phyloP scores from a whole-genome alignment of 148 eudicot genomes.

The Selenicereus undatus region DNA sequence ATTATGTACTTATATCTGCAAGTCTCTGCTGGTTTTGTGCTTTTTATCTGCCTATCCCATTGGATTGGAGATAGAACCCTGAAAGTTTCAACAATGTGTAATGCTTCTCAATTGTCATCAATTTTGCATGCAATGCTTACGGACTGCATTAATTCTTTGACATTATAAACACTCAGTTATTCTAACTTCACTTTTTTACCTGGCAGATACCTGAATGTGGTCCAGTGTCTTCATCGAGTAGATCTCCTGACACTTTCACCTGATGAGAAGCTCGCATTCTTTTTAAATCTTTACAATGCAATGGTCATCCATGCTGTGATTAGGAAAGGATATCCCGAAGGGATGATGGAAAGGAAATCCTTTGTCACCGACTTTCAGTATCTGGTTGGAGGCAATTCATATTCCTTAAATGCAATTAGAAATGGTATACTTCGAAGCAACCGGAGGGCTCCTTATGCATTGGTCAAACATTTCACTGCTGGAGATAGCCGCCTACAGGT shows the following conservation, averaged over 20 bases:
- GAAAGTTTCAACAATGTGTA: too few species aligned
- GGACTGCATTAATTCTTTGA: too few species aligned
- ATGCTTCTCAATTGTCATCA: too few species aligned
- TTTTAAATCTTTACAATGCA: conserved; percentile 76
- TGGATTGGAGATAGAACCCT: too few species aligned
- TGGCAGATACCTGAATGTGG: conserved; percentile 67
- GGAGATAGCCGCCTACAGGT: conserved; percentile 86
- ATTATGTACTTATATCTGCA: background rate
- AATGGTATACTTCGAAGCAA: conserved; percentile 87
- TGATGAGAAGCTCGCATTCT: conserved; percentile 79
- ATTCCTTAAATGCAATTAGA: conserved; percentile 60
- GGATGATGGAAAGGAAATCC: conserved; percentile 64
- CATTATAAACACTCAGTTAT: background rate
- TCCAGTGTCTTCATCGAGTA: conserved; percentile 73
- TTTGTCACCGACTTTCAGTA: conserved; percentile 76
- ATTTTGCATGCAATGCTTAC: too few species aligned
- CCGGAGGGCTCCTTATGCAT: conserved; percentile 76
- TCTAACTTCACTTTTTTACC: background rate
- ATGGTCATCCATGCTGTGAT: conserved; percentile 89
- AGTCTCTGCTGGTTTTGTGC: too few species aligned
- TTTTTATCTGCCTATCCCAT: too few species aligned
- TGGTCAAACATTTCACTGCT: conserved; percentile 57
- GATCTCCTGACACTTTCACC: conserved; percentile 47
- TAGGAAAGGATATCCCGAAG: conserved; percentile 75
- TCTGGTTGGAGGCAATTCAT: conserved; percentile 70